phyloP scores from a whole-genome alignment of 805 yeast genomes.

The Kazachstania bromeliacearum region DNA sequence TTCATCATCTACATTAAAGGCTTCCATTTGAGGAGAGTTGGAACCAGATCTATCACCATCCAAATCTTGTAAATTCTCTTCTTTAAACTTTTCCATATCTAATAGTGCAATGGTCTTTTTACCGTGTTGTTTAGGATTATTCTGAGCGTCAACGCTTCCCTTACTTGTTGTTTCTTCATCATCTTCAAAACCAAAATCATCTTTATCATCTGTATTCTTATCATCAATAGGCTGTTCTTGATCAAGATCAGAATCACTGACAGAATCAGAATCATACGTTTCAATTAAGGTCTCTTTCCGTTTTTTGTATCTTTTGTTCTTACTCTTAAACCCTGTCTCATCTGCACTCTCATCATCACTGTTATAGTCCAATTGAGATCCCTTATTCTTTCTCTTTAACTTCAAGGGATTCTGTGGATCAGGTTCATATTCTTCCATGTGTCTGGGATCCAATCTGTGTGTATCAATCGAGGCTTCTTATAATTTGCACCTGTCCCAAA shows the following conservation, averaged over 20 bases:
- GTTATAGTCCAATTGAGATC: too few species aligned
- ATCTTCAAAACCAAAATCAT: conserved; percentile 4
- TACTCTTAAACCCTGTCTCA: too few species aligned
- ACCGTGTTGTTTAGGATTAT: conserved; percentile 3
- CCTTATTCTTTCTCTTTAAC: too few species aligned
- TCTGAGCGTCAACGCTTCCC: too few species aligned
- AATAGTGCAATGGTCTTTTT: conserved; percentile 11
- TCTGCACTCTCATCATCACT: not conserved
- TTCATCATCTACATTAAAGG: conserved; percentile 44
- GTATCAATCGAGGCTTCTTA: too few species aligned
- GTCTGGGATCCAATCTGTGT: too few species aligned
- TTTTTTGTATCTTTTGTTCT: too few species aligned
- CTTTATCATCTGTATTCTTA: conserved; percentile 4
- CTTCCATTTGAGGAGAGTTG: conserved; percentile 39
- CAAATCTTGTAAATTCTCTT: conserved; percentile 3
- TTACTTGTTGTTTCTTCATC: not conserved
- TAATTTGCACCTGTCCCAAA: too few species aligned
- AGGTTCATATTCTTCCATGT: too few species aligned
- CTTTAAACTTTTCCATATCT: conserved; percentile 24
- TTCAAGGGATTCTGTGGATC: too few species aligned
- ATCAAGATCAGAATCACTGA: not conserved
- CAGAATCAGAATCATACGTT: not conserved
- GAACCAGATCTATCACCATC: too few species aligned
- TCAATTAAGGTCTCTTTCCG: not conserved
- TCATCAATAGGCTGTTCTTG: not conserved